Conservation (phyloP, 2,329 filamentous ascomycete genomes). For the Trichoderma koningii region DNA sequence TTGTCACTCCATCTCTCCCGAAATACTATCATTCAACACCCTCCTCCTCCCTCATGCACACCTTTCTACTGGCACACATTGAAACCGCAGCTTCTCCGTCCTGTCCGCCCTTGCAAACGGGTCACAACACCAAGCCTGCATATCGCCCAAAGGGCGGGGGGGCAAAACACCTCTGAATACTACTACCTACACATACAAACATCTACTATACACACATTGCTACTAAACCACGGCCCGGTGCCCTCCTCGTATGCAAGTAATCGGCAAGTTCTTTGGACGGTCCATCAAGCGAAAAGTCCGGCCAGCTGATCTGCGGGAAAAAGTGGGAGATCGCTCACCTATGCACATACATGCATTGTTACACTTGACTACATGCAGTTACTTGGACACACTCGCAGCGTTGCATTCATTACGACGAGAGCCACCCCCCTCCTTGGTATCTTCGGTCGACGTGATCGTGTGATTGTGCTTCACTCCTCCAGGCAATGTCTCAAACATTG, state of each 20-base stretch:
- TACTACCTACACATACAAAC: too few relatives aligned
- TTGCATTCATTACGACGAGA: slow-evolving; percentile 8
- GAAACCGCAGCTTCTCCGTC: slow-evolving; percentile 4
- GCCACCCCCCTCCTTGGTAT: not conserved
- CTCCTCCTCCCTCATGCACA: not conserved
- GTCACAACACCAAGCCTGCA: slow-evolving; percentile 25
- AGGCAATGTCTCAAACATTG: not conserved
- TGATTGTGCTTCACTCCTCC: not conserved
- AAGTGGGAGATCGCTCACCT: slow-evolving; percentile 16
- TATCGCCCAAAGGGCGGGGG: not conserved
- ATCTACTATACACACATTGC: not conserved
- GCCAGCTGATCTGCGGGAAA: slow-evolving; percentile 17
- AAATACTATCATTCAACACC: not conserved
- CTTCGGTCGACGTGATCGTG: not conserved
- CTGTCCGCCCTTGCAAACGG: slow-evolving; percentile 11
- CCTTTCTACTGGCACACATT: not conserved
- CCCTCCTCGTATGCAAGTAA: slow-evolving; percentile 8
- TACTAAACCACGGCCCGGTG: not conserved
- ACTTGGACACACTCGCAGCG: slow-evolving; percentile 8
- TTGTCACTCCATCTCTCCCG: not conserved
- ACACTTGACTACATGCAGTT: not conserved
- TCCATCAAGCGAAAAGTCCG: not conserved
- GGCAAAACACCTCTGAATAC: not conserved
- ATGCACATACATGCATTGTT: not conserved
- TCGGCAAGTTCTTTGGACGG: not conserved